phyloP scores from a whole-genome alignment of 768 basidiomycete species.

The Paxillus ammoniavirescens region DNA sequence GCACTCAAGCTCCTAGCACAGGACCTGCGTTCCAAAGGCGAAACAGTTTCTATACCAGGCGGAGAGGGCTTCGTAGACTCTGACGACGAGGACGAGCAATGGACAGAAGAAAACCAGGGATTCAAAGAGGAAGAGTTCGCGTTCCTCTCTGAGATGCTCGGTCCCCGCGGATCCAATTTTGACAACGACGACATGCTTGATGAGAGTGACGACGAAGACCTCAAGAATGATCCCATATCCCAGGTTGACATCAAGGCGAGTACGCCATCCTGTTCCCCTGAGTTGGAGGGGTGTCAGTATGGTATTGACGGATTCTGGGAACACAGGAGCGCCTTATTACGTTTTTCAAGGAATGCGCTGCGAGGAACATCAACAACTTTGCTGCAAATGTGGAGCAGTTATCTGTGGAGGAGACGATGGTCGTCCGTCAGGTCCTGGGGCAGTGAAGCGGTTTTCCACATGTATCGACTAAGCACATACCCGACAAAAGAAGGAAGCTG shows the following conservation, averaged over 20 bases:
- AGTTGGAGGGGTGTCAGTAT: constrained; percentile 15
- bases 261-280: background rate
- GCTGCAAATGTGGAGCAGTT: constrained; percentile 62
- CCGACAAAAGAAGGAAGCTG: background rate
- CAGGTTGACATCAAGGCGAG: constrained; percentile 77
- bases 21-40: constrained; percentile 80
- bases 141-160: constrained; percentile 82
- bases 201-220: constrained; percentile 81
- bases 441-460: constrained; percentile 13
- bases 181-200: constrained; percentile 79
- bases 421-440: constrained; percentile 53
- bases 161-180: constrained; percentile 66
- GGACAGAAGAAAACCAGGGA: constrained; percentile 77
- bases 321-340: constrained; percentile 62
- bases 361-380: constrained; percentile 63
- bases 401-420: constrained; percentile 65
- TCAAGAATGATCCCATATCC: constrained; percentile 82
- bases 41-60: constrained; percentile 63
- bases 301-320: background rate
- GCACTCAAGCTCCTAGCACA: constrained; percentile 86
- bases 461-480: background rate
- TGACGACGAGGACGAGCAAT: constrained; percentile 91
- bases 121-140: constrained; percentile 76
- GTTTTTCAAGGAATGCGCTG: constrained; percentile 70
- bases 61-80: constrained; percentile 61